Evolutionary conservation across 345 rosid genomes (phyloP), one percentile per base, ranked within the genome.

Genomic region (Litchi chinensis): DNA sequence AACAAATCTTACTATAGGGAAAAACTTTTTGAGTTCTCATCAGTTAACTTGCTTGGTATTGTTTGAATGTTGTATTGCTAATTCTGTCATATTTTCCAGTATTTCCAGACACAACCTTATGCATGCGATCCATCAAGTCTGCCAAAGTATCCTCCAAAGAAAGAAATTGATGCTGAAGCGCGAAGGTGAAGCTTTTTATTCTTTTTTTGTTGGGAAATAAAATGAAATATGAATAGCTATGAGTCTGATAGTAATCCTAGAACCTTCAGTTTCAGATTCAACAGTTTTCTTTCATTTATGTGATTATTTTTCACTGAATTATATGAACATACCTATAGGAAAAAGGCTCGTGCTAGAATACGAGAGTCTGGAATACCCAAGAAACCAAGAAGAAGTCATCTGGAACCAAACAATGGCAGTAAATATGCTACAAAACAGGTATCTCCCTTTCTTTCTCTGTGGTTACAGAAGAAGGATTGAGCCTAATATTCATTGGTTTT

Each of bases 81-180:
- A 46, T 48, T 72, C 64, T 65, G 54, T 68, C 52, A 75, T 69
- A 41, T 10, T 18, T 64, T 74, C 46, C 85, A 91, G 97, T 91
- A 88, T 79, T 91, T 93, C 85, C 83, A 72, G 52, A 87, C 90
- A 64, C 74, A 65, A 77, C 97, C 97, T 57, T 88, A 81, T 59
- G 87, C 97, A 0, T 91, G 93, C 73, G 91, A 90, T 19, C 93
- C 97, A 28, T 91, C 95, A 76, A 82, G 82, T 79, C 82, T 93
- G 81, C 95, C 95, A 73, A 89, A 85, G 82, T 93, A 93, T 81
- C 85, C 95, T 65, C 93, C 97, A 68, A 93, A 87, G 79, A 93
- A 86, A 78, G 97, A 93, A 85, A 87, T 93, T 80, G 95, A 93
- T 83, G 97, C 91, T 59, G 95, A 88, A 24, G 73, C 83, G 62